phyloP scores from a whole-genome alignment of 345 rosid genomes.

The Hibiscus syriacus region DNA sequence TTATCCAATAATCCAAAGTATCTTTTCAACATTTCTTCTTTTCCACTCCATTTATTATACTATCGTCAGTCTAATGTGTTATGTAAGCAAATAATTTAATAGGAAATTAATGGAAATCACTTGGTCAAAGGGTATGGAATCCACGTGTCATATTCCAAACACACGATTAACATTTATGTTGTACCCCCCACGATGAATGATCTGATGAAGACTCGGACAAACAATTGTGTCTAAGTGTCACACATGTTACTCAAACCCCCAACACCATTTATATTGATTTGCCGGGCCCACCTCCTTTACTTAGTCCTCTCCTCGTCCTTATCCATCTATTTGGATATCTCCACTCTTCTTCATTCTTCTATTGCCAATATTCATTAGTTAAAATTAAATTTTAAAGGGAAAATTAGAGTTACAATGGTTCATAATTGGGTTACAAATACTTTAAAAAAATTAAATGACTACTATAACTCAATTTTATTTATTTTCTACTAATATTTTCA shows the following conservation, averaged over 20 bases:
- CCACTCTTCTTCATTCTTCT: conserved; percentile 14
- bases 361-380: conserved; percentile 9
- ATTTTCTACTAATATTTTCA: no score
- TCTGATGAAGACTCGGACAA: conserved; percentile 12
- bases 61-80: no score
- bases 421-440: no score
- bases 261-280: not conserved
- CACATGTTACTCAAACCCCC: conserved; percentile 14
- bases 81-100: not conserved
- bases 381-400: no score
- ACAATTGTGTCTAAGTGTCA: not conserved
- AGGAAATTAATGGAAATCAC: not conserved
- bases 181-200: conserved; percentile 10
- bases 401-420: no score
- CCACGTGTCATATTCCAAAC: conserved; percentile 11
- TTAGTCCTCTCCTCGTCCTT: conserved; percentile 36
- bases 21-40: no score
- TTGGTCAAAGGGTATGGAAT: conserved; percentile 4
- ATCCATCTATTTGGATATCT: conserved; percentile 22
- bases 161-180: not conserved
- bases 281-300: conserved; percentile 28
- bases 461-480: no score
- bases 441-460: no score
- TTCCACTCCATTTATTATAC: no score
- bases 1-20: no score